A percentile compares a stretch with the other conserved stretches of the same genome.
These are phyloP conservation scores for Penicillium brevicompactum DNA, from an alignment of 2,329 filamentous ascomycete species.

Conservation along the genomic window DNA sequence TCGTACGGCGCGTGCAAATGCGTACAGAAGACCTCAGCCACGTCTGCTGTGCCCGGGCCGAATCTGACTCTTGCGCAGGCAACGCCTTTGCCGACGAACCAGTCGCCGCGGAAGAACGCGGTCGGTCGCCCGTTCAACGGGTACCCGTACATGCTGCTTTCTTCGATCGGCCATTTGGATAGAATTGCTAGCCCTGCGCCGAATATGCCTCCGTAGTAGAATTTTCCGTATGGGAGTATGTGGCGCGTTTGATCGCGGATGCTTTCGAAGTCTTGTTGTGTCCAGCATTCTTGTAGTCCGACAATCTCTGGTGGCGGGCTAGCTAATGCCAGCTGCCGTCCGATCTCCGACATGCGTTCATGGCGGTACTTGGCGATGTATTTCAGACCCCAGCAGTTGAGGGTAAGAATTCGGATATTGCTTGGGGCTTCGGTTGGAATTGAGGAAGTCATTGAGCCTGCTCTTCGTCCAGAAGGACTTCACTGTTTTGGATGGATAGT, in stretches of 20 bases:
- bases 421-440: constrained; percentile 43
- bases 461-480: neutral
- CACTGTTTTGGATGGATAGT: neutral
- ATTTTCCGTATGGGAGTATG: constrained; percentile 86
- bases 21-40: constrained; percentile 89
- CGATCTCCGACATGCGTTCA: constrained; percentile 81
- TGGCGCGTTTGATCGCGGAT: constrained; percentile 73
- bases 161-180: constrained; percentile 88
- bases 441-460: constrained; percentile 18
- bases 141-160: constrained; percentile 83
- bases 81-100: constrained; percentile 94
- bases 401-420: constrained; percentile 76
- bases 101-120: constrained; percentile 92
- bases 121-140: constrained; percentile 91
- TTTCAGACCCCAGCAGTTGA: constrained; percentile 98
- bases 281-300: constrained; percentile 94
- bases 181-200: constrained; percentile 87
- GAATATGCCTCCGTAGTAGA: constrained; percentile 87
- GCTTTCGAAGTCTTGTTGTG: constrained; percentile 76
- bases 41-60: constrained; percentile 63
- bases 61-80: constrained; percentile 79
- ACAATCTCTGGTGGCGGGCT: constrained; percentile 78
- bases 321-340: constrained; percentile 70
- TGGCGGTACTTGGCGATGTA: constrained; percentile 76
- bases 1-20: constrained; percentile 91